Conservation (phyloP, 345 rosid species). For the Brassica nigra region DNA sequence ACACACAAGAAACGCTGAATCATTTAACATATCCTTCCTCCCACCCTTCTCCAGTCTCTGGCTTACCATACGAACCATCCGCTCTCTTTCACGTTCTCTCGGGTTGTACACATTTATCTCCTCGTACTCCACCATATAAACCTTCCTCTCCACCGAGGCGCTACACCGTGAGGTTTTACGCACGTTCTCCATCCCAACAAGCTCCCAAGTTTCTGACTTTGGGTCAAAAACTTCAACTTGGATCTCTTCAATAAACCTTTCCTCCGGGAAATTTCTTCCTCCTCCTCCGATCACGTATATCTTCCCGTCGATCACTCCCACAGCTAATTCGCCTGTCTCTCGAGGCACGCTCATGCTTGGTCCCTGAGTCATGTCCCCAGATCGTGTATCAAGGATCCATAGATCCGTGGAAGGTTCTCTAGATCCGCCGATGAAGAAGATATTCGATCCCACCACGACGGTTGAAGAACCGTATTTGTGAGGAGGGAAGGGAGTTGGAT, state of each 20-base stretch:
- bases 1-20: background rate
- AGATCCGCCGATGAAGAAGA: background rate
- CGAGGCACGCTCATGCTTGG: background rate
- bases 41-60: background rate
- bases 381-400: background rate
- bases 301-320: background rate
- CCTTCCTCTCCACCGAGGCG: background rate
- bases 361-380: background rate
- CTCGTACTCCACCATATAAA: background rate
- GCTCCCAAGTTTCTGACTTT: background rate
- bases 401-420: background rate
- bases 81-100: background rate
- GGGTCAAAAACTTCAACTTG: background rate
- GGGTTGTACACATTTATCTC: background rate
- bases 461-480: background rate
- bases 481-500: background rate
- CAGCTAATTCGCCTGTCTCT: background rate
- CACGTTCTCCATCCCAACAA: background rate
- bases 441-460: background rate
- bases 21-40: background rate
- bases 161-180: background rate
- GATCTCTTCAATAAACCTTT: background rate
- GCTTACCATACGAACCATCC: background rate
- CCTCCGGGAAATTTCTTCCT: too few species aligned
- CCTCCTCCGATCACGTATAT: background rate